phyloP scores from a whole-genome alignment of 305 asterid genomes.

The Fraxinus velutina region DNA sequence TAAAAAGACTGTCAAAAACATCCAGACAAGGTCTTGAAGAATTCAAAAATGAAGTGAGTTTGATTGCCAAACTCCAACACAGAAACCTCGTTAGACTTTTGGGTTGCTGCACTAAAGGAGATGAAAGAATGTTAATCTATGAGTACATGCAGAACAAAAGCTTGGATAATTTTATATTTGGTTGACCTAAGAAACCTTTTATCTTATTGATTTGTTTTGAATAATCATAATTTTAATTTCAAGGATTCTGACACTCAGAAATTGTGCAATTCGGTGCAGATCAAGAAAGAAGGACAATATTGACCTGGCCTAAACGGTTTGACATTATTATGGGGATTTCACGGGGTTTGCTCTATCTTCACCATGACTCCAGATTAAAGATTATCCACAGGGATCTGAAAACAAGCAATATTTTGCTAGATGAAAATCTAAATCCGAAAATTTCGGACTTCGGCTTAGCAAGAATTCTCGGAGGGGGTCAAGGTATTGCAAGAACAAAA shows the following conservation, averaged over 20 bases:
- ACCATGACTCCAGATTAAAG: conserved; percentile 35
- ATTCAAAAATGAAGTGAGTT: conserved; percentile 28
- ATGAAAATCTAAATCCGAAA: conserved; percentile 29
- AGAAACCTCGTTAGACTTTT: conserved; percentile 34
- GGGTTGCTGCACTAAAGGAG: conserved; percentile 38
- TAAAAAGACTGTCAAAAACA: conserved; percentile 27
- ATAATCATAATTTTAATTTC: neutral
- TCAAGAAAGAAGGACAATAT: neutral
- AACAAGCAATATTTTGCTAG: conserved; percentile 36
- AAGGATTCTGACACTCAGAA: neutral
- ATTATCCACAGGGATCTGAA: conserved; percentile 41
- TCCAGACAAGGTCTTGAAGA: conserved; percentile 34
- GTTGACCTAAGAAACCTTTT: conserved; percentile 12
- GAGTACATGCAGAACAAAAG: conserved; percentile 36
- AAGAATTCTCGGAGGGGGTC: conserved; percentile 29
- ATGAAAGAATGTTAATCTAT: conserved; percentile 34
- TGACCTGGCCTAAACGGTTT: conserved; percentile 34
- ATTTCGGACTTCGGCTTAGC: conserved; percentile 42
- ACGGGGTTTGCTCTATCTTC: conserved; percentile 34
- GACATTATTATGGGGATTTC: conserved; percentile 33
- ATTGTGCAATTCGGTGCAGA: conserved; percentile 6
- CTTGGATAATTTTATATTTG: conserved; percentile 27
- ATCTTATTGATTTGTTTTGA: neutral
- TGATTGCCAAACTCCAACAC: conserved; percentile 36
- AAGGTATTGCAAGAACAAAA: conserved; percentile 25